Percentiles rank a stretch among this genome's conserved stretches.
Conservation (phyloP, 2,329 filamentous ascomycete genomes). For the Epichloe hybrida region DNA sequence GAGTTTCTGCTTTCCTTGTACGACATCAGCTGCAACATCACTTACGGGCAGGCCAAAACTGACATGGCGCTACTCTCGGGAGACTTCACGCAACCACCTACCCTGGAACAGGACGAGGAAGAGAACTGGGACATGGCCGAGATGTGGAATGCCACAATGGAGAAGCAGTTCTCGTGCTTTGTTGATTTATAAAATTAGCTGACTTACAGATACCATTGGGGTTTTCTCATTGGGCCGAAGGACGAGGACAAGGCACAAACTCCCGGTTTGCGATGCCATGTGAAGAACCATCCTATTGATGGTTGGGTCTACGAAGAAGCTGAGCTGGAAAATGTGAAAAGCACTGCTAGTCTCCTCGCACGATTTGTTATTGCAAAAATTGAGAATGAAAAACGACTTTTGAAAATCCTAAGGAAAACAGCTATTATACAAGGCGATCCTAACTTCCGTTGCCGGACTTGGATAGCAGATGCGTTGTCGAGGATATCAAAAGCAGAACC, state of each 20-base stretch:
- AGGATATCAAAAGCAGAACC: conserved; percentile 19
- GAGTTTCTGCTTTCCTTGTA: no score
- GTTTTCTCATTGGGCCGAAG: conserved; percentile 18
- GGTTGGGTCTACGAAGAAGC: conserved; percentile 17
- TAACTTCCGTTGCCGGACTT: conserved; percentile 26
- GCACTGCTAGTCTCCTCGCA: conserved; percentile 19
- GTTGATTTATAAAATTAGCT: not conserved
- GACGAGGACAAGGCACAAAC: conserved; percentile 9
- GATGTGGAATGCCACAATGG: no score
- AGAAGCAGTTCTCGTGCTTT: not conserved
- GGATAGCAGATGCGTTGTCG: conserved; percentile 22
- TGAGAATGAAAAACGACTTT: conserved; percentile 18
- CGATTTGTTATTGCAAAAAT: conserved; percentile 27
- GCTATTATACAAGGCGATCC: conserved; percentile 21
- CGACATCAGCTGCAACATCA: no score
- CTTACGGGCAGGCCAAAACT: no score
- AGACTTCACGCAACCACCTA: no score
- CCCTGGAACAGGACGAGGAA: no score
- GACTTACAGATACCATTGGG: conserved; percentile 16
- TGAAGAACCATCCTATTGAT: conserved; percentile 13
- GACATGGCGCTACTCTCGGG: no score
- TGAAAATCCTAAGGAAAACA: conserved; percentile 17
- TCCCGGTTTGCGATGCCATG: conserved; percentile 19
- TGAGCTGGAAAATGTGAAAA: conserved; percentile 8
- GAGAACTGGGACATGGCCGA: no score